A percentile compares a stretch with the other conserved stretches of the same genome.
phyloP scores from a whole-genome alignment of 306 rosid species.

The Vigna radiata region DNA sequence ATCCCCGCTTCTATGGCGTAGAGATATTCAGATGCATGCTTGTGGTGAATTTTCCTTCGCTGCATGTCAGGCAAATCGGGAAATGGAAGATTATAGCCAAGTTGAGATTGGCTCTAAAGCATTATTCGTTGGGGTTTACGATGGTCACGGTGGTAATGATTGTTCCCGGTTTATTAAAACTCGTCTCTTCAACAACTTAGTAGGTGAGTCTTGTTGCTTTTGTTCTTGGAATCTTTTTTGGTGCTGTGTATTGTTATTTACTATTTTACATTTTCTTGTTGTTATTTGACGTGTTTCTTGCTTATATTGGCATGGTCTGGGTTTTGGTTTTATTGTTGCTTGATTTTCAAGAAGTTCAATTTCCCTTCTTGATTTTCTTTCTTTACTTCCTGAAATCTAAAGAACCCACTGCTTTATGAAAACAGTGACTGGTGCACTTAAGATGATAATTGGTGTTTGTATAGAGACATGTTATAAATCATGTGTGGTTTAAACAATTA shows the following conservation, averaged over 20 bases:
- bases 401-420: background rate
- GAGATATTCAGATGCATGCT: background rate
- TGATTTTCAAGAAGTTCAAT: background rate
- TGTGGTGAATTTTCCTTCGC: conserved; percentile 42
- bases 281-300: conserved; percentile 1
- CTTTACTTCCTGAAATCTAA: background rate
- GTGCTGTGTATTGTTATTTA: background rate
- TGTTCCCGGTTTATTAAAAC: conserved; percentile 51
- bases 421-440: background rate
- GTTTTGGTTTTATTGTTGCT: background rate
- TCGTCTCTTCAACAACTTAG: conserved; percentile 49
- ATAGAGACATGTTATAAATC: too few species aligned
- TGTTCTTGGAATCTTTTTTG: background rate
- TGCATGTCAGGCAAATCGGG: conserved; percentile 64
- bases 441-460: background rate
- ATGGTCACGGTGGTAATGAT: conserved; percentile 73
- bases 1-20: background rate
- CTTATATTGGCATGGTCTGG: too few species aligned
- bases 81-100: conserved; percentile 70
- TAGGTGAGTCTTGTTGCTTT: conserved; percentile 52
- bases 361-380: background rate
- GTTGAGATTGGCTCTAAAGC: conserved; percentile 64
- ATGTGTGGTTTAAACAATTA: conserved; percentile 7
- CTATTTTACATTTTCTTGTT: conserved; percentile 26
- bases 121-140: conserved; percentile 71